Base-by-base conservation (phyloP, 2,329 filamentous ascomycete species). In the Metarhizium rileyi region DNA sequence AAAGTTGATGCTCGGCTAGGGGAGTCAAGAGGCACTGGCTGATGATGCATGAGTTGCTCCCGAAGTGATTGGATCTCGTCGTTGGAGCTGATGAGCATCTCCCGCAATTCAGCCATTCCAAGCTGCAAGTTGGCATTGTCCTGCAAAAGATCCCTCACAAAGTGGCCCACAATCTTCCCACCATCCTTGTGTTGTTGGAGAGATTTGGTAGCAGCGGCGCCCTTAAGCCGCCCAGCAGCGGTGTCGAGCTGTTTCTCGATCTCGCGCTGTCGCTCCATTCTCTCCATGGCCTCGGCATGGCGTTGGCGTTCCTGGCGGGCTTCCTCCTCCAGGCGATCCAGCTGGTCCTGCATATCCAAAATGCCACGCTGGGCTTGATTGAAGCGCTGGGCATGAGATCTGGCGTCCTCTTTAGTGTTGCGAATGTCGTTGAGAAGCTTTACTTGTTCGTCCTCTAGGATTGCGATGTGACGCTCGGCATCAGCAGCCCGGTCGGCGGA, bases 101-200 rank as follows among this genome's bases (percentile, higher is more conserved):
- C 90, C 18, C 90, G 79, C 44, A 98, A 71, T 69, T 98, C 93
- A 47, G 90, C 81, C 52, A 97, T 94, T 16, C 90, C 90, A 54
- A 93, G 77, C 65, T 98, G 93, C 42, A 98, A 72, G 58, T 89
- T 95, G 9, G 90, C 89, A 62, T 98, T 98, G 65, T 98, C 93
- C 60, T 95, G 85, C 18, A 98, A 73, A 50, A 98, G 87, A 64
- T 97, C 93, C 57, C 90, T 89, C 50, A 98, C 93, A 59, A 98
- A 97, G 62, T 94, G 88, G 20, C 88, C 90, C n/a, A 97, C 88
- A 35, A 95, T 88, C 51, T 74, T 83, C 53, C 75, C 81, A 9
- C 79, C 76, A 50, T 71, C 72, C 56, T 78, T 78, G 27, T 78
- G 75, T 3, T 77, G 75, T 3, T 75, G 76, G 38, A 86, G 69